A percentile compares a stretch with the other conserved stretches of the same genome.
These are phyloP conservation scores for Heliocybe sulcata DNA, from an alignment of 1,284 basidiomycete genomes.

Conservation along the genomic window DNA sequence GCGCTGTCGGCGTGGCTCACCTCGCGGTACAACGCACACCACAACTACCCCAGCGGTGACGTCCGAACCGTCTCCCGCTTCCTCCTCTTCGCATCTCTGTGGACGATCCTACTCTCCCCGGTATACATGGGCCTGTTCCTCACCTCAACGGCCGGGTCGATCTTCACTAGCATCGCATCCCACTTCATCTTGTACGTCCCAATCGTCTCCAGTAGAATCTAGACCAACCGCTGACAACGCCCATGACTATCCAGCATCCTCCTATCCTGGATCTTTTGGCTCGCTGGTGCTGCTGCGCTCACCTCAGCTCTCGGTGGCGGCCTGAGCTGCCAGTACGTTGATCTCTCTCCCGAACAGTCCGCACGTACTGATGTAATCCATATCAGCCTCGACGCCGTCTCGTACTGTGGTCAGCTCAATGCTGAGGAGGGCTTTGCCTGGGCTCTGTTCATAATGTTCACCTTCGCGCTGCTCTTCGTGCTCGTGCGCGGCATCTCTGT, in stretches of 20 bases:
- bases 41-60: constrained; percentile 40
- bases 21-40: constrained; percentile 43
- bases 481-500: constrained; percentile 44
- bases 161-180: constrained; percentile 51
- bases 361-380: background rate
- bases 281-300: constrained; percentile 39
- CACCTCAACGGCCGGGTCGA: constrained; percentile 31
- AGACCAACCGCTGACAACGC: background rate
- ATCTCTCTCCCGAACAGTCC: background rate
- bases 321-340: constrained; percentile 22
- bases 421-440: constrained; percentile 18
- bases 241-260: constrained; percentile 32
- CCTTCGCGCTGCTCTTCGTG: constrained; percentile 43
- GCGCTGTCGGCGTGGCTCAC: constrained; percentile 64
- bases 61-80: constrained; percentile 59
- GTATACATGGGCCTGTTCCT: constrained; percentile 51
- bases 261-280: constrained; percentile 69
- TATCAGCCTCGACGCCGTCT: constrained; percentile 8
- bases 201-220: background rate
- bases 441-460: constrained; percentile 35
- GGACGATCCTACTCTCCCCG: constrained; percentile 56
- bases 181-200: constrained; percentile 55
- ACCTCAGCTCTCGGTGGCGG: constrained; percentile 23
- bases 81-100: constrained; percentile 58
- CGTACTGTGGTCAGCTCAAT: constrained; percentile 22